Percentiles rank a stretch among this genome's conserved stretches.
Evolutionary conservation across 108 stramenopile species (phyloP).

Genomic region (Nannochloropsis gaditana): DNA sequence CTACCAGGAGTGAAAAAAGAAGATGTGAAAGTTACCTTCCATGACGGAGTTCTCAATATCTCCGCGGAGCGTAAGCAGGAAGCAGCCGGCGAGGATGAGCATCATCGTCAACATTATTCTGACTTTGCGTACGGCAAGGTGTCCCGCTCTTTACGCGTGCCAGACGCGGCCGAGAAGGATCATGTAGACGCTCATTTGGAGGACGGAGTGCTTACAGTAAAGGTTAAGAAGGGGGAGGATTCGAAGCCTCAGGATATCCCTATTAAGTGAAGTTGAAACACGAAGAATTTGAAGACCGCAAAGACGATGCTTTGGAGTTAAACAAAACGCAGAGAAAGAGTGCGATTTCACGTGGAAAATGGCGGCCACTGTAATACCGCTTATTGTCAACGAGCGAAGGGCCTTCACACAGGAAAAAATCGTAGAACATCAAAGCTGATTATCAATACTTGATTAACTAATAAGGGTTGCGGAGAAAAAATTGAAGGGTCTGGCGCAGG

Average conservation of each 20-base stretch:
- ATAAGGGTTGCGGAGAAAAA: too few relatives aligned
- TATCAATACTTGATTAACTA: too few relatives aligned
- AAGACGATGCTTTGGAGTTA: too few relatives aligned
- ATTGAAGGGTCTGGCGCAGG: too few relatives aligned
- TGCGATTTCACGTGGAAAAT: too few relatives aligned
- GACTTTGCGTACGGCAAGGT: not conserved
- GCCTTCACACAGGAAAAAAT: too few relatives aligned
- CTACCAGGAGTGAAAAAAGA: not conserved
- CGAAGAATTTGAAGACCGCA: not conserved
- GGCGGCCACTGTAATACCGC: too few relatives aligned
- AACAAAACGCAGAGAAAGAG: too few relatives aligned
- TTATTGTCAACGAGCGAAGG: too few relatives aligned
- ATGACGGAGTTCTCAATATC: not conserved
- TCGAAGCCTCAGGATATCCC: not conserved
- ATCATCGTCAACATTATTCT: not conserved
- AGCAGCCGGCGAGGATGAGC: not conserved
- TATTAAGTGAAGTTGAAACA: not conserved
- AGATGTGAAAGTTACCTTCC: slow-evolving; percentile 12
- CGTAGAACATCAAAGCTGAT: too few relatives aligned
- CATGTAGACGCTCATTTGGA: not conserved
- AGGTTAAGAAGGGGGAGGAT: not conserved
- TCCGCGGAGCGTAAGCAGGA: not conserved
- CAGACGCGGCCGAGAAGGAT: not conserved
- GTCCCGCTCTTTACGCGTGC: slow-evolving; percentile 11
- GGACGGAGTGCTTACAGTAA: slow-evolving; percentile 16